phyloP scores from a whole-genome alignment of 805 yeast genomes.

The Saturnispora serradocipensis region DNA sequence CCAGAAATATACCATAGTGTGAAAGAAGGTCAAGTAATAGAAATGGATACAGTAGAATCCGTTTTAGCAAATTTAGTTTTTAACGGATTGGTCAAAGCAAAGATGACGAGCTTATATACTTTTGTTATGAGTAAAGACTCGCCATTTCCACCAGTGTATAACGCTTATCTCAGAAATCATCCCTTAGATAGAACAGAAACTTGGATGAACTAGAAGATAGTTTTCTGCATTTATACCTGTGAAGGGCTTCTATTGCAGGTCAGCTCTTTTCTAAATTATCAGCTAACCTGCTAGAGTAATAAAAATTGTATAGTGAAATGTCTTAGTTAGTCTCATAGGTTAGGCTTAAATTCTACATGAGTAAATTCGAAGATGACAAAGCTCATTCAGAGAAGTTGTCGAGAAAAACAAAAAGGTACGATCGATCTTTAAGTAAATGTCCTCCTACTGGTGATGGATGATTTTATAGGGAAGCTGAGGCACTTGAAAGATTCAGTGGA shows the following conservation, averaged over 20 bases:
- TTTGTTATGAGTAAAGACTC: slow-evolving; percentile 24
- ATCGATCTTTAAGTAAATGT: too few relatives aligned
- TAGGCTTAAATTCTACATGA: too few relatives aligned
- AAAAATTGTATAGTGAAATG: too few relatives aligned
- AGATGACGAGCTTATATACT: slow-evolving; percentile 26
- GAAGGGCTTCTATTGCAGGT: too few relatives aligned
- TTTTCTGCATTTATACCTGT: background rate
- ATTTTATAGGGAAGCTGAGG: background rate
- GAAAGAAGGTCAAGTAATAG: slow-evolving; percentile 1
- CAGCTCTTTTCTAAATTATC: too few relatives aligned
- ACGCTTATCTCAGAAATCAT: slow-evolving; percentile 16
- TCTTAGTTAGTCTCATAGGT: too few relatives aligned
- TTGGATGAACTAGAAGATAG: slow-evolving; percentile 21
- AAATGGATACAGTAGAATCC: slow-evolving; percentile 35
- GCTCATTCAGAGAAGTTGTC: background rate
- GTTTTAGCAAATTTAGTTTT: slow-evolving; percentile 43
- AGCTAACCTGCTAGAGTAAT: background rate
- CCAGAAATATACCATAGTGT: slow-evolving; percentile 13
- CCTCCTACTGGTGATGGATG: background rate
- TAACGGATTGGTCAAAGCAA: slow-evolving; percentile 45
- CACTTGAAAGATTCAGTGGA: slow-evolving; percentile 8
- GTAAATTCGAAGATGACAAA: background rate
- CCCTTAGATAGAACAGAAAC: slow-evolving; percentile 18
- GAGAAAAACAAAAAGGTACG: background rate
- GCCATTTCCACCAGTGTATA: slow-evolving; percentile 22